A percentile compares a stretch with the other conserved stretches of the same genome.
phyloP scores from a whole-genome alignment of 805 yeast genomes.

The Candida ponderosae region DNA sequence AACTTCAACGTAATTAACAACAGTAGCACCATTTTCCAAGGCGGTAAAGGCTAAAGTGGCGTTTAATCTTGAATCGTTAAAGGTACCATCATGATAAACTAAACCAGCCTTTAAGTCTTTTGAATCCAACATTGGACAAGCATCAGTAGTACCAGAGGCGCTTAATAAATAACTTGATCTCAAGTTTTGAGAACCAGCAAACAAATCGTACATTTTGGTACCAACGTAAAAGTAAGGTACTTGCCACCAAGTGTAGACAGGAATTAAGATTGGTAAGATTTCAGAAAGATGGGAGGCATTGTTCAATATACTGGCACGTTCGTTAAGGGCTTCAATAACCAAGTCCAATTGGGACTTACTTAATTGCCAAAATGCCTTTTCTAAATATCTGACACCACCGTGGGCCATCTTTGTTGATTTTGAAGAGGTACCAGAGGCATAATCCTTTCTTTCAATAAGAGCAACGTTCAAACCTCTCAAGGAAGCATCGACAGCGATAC shows the following conservation, averaged over 20 bases:
- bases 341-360: conserved; percentile 84
- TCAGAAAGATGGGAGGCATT: conserved; percentile 89
- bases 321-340: conserved; percentile 84
- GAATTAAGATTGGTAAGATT: conserved; percentile 87
- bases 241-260: conserved; percentile 96
- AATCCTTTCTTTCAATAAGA: conserved; percentile 79
- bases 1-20: conserved; percentile 81
- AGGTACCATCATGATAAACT: conserved; percentile 92
- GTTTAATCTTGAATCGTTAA: conserved; percentile 89
- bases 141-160: conserved; percentile 54
- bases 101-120: conserved; percentile 78
- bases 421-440: conserved; percentile 88
- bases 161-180: conserved; percentile 69
- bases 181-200: conserved; percentile 85
- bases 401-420: conserved; percentile 95
- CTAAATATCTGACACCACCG: conserved; percentile 94
- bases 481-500: conserved; percentile 86
- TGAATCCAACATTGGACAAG: conserved; percentile 82
- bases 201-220: conserved; percentile 83
- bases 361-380: conserved; percentile 88
- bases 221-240: conserved; percentile 90
- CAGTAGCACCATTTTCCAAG: conserved; percentile 80
- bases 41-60: conserved; percentile 83
- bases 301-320: conserved; percentile 75
- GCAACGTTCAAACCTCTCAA: conserved; percentile 88